A percentile compares a stretch with the other conserved stretches of the same genome.
These are phyloP conservation scores for Pyrus bretschneideri DNA, from an alignment of 306 rosid genomes.

Conservation along the genomic window DNA sequence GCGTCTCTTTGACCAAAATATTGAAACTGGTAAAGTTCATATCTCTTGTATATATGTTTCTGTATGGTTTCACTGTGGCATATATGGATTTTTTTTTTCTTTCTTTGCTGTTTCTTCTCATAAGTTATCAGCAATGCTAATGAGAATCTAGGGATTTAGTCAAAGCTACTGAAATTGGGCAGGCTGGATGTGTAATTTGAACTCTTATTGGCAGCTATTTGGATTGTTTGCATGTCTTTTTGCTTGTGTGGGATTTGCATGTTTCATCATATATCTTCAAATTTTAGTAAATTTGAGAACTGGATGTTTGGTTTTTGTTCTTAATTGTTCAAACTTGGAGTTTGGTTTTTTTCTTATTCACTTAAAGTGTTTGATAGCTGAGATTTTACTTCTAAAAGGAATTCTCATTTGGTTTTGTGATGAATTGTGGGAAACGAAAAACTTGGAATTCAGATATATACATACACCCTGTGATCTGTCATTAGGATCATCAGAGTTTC, in stretches of 20 bases:
- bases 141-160: constrained; percentile 18
- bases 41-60: background rate
- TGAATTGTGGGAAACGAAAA: constrained; percentile 7
- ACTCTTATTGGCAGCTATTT: background rate
- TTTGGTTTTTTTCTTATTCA: constrained; percentile 4
- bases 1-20: constrained; percentile 18
- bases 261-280: background rate
- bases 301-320: constrained; percentile 4
- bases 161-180: constrained; percentile 20
- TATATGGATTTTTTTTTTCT: background rate
- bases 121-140: constrained; percentile 11
- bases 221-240: background rate
- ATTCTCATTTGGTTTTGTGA: constrained; percentile 14
- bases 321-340: background rate
- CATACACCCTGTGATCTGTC: constrained; percentile 5
- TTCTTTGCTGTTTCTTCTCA: constrained; percentile 2
- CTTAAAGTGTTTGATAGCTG: constrained; percentile 11
- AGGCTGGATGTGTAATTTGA: constrained; percentile 11
- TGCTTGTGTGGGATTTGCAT: background rate
- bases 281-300: constrained; percentile 8
- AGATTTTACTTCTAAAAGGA: constrained; percentile 15
- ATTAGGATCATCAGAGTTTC: background rate
- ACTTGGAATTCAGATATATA: background rate
- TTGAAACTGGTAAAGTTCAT: constrained; percentile 27
- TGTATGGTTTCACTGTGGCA: constrained; percentile 8